Conservation (phyloP, 1,284 basidiomycete genomes). For the Cystobasidium sp. region DNA sequence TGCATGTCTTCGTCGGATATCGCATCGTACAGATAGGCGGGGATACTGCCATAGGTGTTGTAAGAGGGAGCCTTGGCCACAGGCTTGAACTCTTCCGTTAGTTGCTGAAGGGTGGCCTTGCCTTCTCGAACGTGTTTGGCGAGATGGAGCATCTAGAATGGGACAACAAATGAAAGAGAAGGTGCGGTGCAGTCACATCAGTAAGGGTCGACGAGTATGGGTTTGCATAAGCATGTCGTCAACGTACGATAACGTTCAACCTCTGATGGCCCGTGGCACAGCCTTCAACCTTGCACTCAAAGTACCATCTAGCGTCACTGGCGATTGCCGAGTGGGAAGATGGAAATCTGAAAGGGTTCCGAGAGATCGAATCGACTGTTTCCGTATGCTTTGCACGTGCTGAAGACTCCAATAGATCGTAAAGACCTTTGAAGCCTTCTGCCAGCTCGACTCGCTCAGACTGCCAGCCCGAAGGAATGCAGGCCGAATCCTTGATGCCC, state of each 20-base stretch:
- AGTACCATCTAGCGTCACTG: neutral
- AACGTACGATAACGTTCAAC: neutral
- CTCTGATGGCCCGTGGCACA: neutral
- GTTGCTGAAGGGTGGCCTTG: neutral
- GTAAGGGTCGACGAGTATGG: no score
- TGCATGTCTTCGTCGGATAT: no score
- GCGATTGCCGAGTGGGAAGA: neutral
- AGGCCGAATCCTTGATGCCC: neutral
- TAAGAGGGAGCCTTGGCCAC: neutral
- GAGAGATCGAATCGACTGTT: neutral
- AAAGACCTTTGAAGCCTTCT: neutral
- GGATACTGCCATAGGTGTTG: neutral
- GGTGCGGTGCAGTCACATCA: neutral
- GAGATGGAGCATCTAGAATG: conserved; percentile 1
- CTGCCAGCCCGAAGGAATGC: conserved; percentile 11
- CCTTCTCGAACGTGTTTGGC: neutral
- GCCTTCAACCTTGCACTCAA: neutral
- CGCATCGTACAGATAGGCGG: no score
- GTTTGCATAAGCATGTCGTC: neutral
- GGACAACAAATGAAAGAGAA: neutral
- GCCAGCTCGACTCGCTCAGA: neutral
- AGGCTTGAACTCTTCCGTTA: conserved; percentile 2
- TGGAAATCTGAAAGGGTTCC: neutral
- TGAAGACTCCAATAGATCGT: neutral
- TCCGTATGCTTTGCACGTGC: conserved; percentile 3